Evolutionary conservation across 116 monocot species (phyloP).

Genomic region (Iris pallida): DNA sequence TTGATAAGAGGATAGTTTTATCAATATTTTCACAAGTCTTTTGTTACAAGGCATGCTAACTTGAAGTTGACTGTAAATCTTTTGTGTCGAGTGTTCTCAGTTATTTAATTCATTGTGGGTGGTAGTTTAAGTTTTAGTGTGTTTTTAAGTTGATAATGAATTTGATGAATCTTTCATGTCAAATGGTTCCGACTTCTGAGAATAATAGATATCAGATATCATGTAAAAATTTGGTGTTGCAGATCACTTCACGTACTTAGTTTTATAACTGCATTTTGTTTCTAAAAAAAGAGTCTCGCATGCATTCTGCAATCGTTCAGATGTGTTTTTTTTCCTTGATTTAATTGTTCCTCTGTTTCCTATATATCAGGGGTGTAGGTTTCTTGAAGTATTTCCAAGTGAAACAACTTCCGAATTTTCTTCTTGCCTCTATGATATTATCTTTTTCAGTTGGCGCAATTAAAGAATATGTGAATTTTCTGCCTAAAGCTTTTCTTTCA

Average conservation of each 20-base stretch:
- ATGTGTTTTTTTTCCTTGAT: neutral
- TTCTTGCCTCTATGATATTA: conserved; percentile 83
- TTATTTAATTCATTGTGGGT: too few species aligned
- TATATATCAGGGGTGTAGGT: conserved; percentile 80
- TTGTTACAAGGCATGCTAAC: too few species aligned
- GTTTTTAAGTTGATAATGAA: neutral
- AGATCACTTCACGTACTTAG: neutral
- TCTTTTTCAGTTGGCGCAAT: conserved; percentile 64
- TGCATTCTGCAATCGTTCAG: neutral
- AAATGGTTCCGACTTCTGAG: neutral
- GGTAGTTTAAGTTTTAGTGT: neutral
- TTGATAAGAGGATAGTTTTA: too few species aligned
- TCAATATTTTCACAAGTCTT: too few species aligned
- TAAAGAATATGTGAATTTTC: conserved; percentile 32
- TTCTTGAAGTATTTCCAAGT: conserved; percentile 93
- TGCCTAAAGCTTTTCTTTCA: conserved; percentile 33
- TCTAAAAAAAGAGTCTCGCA: too few species aligned
- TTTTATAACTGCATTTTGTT: too few species aligned
- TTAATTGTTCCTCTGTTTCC: conserved; percentile 1
- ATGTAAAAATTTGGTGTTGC: neutral
- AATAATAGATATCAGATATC: neutral
- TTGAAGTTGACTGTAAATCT: too few species aligned
- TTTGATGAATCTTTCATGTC: neutral
- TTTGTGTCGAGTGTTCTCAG: too few species aligned
- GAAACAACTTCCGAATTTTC: conserved; percentile 93